phyloP scores from a whole-genome alignment of 2,329 filamentous ascomycete genomes.

The Neofusicoccum umdonicola region DNA sequence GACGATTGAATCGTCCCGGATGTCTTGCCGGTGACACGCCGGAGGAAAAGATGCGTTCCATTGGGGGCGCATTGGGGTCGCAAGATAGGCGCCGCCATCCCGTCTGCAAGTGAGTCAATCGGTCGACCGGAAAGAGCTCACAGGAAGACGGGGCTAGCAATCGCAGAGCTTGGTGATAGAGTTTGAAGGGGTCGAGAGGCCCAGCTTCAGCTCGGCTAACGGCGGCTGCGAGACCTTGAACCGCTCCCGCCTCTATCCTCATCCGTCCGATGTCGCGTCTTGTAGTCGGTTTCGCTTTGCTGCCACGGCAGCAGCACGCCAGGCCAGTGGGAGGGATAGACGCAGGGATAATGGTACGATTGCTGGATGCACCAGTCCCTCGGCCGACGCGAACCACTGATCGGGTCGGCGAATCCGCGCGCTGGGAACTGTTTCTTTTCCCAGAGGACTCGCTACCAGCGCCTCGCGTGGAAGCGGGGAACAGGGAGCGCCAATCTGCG shows the following conservation, averaged over 20 bases:
- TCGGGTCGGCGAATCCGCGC: background rate
- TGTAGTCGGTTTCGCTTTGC: background rate
- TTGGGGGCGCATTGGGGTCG: background rate
- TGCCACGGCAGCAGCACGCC: background rate
- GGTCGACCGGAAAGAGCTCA: slow-evolving; percentile 8
- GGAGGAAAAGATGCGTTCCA: background rate
- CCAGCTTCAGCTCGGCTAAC: background rate
- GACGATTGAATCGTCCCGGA: background rate
- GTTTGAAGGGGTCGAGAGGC: background rate
- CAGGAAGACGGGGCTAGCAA: background rate
- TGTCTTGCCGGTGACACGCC: slow-evolving; percentile 4
- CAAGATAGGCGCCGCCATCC: background rate
- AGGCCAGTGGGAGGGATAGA: background rate
- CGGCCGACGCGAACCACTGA: background rate
- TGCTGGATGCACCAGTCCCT: background rate
- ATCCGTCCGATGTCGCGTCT: background rate
- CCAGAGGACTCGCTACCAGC: background rate
- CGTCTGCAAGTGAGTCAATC: background rate
- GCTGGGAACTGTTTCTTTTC: background rate
- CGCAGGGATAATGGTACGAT: background rate
- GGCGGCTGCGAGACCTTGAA: background rate
- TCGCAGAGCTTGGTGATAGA: background rate
- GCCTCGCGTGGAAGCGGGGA: slow-evolving; percentile 11
- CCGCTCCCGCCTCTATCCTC: background rate
- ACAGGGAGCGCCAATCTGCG: background rate